phyloP scores from a whole-genome alignment of 2,329 filamentous ascomycete species.

The Alternaria incomplexa region DNA sequence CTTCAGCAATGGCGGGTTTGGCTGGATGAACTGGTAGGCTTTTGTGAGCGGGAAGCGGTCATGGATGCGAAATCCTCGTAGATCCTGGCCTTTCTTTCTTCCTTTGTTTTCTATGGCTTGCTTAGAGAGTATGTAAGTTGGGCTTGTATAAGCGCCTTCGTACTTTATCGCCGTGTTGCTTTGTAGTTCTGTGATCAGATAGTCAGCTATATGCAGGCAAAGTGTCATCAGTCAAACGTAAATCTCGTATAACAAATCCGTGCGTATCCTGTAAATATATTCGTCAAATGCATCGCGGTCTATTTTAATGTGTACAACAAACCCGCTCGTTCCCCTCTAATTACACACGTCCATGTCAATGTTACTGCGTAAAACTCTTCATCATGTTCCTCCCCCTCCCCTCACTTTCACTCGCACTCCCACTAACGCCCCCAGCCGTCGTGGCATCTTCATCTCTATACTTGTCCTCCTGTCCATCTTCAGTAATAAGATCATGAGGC shows the following conservation, averaged over 20 bases:
- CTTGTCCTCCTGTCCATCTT: not conserved
- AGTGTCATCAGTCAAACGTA: not conserved
- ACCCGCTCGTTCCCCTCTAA: not conserved
- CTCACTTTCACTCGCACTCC: not conserved
- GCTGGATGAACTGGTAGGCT: not conserved
- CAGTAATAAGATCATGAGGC: slow-evolving; percentile 58
- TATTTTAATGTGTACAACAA: not conserved
- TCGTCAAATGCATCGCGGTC: not conserved
- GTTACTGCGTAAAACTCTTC: not conserved
- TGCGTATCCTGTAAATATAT: not conserved
- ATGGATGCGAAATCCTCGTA: not conserved
- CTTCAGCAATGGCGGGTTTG: not conserved
- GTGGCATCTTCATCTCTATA: not conserved
- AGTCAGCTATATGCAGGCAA: not conserved
- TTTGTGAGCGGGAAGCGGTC: not conserved
- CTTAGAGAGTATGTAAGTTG: not conserved
- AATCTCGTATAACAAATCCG: not conserved
- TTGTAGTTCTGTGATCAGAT: not conserved
- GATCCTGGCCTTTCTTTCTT: not conserved
- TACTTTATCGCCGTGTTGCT: not conserved
- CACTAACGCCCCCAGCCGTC: not conserved
- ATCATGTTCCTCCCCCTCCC: not conserved
- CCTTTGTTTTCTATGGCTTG: not conserved
- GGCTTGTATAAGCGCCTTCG: not conserved
- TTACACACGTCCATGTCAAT: not conserved